Conservation (phyloP, 202 grass and related monocot genomes). For the Eragrostis tef region DNA sequence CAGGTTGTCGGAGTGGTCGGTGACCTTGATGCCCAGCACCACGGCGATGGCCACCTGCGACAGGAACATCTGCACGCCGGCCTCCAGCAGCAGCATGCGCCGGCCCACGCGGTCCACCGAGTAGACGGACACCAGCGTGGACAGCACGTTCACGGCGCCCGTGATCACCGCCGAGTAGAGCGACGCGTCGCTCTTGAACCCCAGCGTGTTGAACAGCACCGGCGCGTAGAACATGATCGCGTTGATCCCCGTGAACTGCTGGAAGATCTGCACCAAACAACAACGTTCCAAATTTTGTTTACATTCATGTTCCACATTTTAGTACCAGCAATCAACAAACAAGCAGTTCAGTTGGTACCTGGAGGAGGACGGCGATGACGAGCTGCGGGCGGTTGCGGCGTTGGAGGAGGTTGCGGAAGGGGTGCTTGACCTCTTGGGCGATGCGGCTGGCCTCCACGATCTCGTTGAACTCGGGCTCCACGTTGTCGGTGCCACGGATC, state of each 20-base stretch:
- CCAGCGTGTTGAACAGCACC: slow-evolving; percentile 85
- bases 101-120: slow-evolving; percentile 77
- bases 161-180: slow-evolving; percentile 96
- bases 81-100: slow-evolving; percentile 85
- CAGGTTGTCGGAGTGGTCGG: slow-evolving; percentile 71
- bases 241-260: slow-evolving; percentile 96
- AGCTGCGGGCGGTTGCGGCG: slow-evolving; percentile 68
- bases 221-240: slow-evolving; percentile 97
- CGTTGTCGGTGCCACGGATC: slow-evolving; percentile 69
- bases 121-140: slow-evolving; percentile 90
- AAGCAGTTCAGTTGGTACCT: slow-evolving; percentile 36
- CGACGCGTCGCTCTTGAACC: slow-evolving; percentile 81
- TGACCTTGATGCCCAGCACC: slow-evolving; percentile 81
- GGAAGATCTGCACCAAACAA: slow-evolving; percentile 58
- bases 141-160: slow-evolving; percentile 86
- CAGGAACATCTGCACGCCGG: slow-evolving; percentile 93
- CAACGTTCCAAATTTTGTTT: not conserved
- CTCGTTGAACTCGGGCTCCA: slow-evolving; percentile 79
- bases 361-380: slow-evolving; percentile 79
- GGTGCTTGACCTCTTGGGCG: slow-evolving; percentile 74
- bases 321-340: not conserved
- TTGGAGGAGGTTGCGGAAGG: slow-evolving; percentile 72
- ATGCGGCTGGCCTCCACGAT: slow-evolving; percentile 74
- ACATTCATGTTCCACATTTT: not conserved
- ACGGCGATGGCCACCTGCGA: slow-evolving; percentile 75